phyloP scores from a whole-genome alignment of 2,329 filamentous ascomycete species.

The Ascosphaera pollenicola region DNA sequence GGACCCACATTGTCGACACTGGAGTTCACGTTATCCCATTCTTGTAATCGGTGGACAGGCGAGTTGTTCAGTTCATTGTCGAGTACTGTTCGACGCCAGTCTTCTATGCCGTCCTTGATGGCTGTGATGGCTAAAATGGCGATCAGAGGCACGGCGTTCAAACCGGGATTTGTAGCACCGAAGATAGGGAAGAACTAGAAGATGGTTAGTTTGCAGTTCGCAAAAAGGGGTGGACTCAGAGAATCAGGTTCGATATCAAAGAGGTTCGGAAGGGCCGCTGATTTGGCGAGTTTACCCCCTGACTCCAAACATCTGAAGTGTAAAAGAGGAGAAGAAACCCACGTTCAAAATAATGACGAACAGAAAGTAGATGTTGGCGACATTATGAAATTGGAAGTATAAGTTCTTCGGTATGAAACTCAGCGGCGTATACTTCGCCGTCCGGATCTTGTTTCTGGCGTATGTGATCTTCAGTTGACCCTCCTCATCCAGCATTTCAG shows the following conservation, averaged over 20 bases:
- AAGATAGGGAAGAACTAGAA: conserved; percentile 86
- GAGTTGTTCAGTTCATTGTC: conserved; percentile 95
- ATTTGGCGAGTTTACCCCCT: too few species aligned
- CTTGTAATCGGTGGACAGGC: conserved; percentile 67
- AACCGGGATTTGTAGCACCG: conserved; percentile 68
- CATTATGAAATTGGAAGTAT: conserved; percentile 95
- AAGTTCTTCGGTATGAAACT: conserved; percentile 94
- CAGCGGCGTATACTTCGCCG: conserved; percentile 87
- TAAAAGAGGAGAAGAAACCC: conserved; percentile 24
- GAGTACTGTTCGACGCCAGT: conserved; percentile 74
- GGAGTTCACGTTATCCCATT: conserved; percentile 87
- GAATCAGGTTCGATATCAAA: too few species aligned
- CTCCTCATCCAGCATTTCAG: conserved; percentile 54
- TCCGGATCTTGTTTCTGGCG: conserved; percentile 88
- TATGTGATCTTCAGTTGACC: conserved; percentile 50
- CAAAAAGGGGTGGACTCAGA: too few species aligned
- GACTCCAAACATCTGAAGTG: background rate
- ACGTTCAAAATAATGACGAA: conserved; percentile 89
- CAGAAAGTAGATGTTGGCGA: conserved; percentile 96
- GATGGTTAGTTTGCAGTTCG: background rate
- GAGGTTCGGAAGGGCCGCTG: too few species aligned
- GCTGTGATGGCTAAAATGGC: conserved; percentile 76
- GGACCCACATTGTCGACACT: conserved; percentile 62
- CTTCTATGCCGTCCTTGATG: conserved; percentile 87
- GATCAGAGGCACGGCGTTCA: conserved; percentile 80